Base-by-base conservation (phyloP, 495 filamentous ascomycete genomes). In the Annulohypoxylon nitens region DNA sequence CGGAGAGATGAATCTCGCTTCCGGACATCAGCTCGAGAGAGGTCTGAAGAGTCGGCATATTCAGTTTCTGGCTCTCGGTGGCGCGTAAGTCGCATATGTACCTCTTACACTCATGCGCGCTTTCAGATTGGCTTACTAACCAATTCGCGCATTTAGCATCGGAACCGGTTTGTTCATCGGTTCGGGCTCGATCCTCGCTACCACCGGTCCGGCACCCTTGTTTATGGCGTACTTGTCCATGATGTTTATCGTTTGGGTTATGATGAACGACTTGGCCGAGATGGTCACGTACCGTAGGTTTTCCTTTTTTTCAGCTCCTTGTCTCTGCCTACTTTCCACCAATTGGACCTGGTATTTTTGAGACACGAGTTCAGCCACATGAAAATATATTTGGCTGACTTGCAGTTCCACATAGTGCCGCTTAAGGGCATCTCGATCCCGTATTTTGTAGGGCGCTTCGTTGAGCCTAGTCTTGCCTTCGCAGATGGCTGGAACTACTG, bases 401-500 rank as follows among this genome's bases (percentile, higher is more conserved):
- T 18, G 8, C 5, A 9, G 4, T 47, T 47, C n/a, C 5, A 6
- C n/a, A 9, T 16, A 47, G 86, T 93, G 16, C 88, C 91, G 1
- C 81, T 89, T 73, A 82, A 80, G 43, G 87, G 87, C 10, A 84
- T 84, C 43, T 86, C 85, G 3, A 78, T 89, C 14, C 85, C 85
- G 0, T 84, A 93, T 64, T 94, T 93, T 70, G 91, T 92, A 20
- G 83, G 89, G 63, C 90, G 92, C 54, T 90, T 91, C 64, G 89
- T 94, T 64, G 91, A 94, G 69, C 86, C 88, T 10, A 91, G 90
- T 74, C 81, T 95, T 73, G 92, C 92, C 14, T 95, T 95, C 74
- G 90, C 93, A 43, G 90, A 91, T 75, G 93, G 93, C 14, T 94
- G 91, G 92, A 94, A 93, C 69, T 91, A 85, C 71, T 86, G 83